Percentiles rank a stretch among this genome's conserved stretches.
These are phyloP conservation scores for Ceriops tagal DNA, from an alignment of 345 rosid species.

Conservation along the genomic window DNA sequence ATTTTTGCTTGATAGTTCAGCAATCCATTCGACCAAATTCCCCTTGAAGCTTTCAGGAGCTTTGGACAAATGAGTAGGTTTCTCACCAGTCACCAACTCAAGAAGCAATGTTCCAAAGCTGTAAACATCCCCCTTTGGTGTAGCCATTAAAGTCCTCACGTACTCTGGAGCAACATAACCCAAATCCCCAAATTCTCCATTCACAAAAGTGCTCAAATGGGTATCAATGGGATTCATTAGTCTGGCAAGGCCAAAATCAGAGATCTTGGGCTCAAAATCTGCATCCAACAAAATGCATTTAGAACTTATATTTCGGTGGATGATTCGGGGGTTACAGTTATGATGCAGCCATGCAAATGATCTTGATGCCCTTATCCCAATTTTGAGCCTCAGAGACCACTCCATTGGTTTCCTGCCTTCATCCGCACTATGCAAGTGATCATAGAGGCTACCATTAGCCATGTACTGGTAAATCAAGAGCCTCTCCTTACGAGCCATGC, in stretches of 20 bases:
- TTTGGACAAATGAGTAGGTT: constrained; percentile 55
- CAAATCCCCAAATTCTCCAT: constrained; percentile 95
- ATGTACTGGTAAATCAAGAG: constrained; percentile 71
- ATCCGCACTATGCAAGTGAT: constrained; percentile 43
- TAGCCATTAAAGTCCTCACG: constrained; percentile 75
- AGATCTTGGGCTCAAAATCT: constrained; percentile 80
- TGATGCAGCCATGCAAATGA: constrained; percentile 98
- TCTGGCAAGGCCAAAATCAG: constrained; percentile 95
- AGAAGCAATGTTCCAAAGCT: constrained; percentile 95
- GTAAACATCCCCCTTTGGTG: constrained; percentile 92
- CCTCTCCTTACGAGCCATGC: constrained; percentile 65
- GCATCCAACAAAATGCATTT: constrained; percentile 79
- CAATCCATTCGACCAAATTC: constrained; percentile 81
- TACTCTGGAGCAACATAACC: constrained; percentile 97
- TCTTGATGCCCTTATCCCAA: constrained; percentile 73
- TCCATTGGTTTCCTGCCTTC: constrained; percentile 54
- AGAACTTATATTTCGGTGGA: constrained; percentile 93
- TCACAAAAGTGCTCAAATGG: constrained; percentile 90
- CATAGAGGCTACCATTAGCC: constrained; percentile 69
- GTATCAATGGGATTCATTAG: constrained; percentile 94
- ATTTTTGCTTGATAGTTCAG: constrained; percentile 41
- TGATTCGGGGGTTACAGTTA: constrained; percentile 86
- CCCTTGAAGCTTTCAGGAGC: constrained; percentile 82
- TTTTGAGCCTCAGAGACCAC: constrained; percentile 87
- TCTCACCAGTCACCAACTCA: constrained; percentile 90